phyloP scores from a whole-genome alignment of 495 filamentous ascomycete species.

The Rostrohypoxylon terebratum region DNA sequence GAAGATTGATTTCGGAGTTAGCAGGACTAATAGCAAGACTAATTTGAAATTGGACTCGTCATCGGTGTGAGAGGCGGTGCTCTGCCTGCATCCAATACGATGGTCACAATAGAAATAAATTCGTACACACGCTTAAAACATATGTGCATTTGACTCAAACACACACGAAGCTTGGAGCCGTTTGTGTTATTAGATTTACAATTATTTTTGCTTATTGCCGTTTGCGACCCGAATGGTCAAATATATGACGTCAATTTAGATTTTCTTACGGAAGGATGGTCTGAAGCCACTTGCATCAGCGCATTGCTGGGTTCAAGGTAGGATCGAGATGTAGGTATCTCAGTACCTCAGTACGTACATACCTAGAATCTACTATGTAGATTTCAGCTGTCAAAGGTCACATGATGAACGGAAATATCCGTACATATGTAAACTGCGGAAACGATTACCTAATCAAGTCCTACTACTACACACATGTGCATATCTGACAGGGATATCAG shows the following conservation, averaged over 20 bases:
- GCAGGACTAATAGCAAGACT: neutral
- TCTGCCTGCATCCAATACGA: conserved; percentile 18
- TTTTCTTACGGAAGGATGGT: conserved; percentile 10
- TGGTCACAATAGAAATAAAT: neutral
- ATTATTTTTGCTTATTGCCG: conserved; percentile 4
- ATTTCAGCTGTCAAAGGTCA: neutral
- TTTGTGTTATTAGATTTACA: neutral
- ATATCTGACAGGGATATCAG: neutral
- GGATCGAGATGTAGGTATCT: neutral
- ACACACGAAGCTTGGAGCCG: neutral
- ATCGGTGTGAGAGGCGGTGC: conserved; percentile 32
- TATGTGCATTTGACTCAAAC: neutral
- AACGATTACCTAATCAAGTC: neutral
- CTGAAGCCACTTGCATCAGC: conserved; percentile 11
- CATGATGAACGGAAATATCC: neutral
- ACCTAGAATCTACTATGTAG: too few species aligned
- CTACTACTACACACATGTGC: neutral
- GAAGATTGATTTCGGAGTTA: conserved; percentile 14
- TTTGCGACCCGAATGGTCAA: conserved; percentile 30
- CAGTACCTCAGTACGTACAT: neutral
- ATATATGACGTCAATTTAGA: conserved; percentile 38
- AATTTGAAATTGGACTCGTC: conserved; percentile 36
- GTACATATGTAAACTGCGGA: neutral
- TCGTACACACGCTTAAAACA: neutral
- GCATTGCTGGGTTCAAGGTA: neutral